Evolutionary conservation across 2,329 filamentous ascomycete species (phyloP).

Genomic region (Apiospora koreana): DNA sequence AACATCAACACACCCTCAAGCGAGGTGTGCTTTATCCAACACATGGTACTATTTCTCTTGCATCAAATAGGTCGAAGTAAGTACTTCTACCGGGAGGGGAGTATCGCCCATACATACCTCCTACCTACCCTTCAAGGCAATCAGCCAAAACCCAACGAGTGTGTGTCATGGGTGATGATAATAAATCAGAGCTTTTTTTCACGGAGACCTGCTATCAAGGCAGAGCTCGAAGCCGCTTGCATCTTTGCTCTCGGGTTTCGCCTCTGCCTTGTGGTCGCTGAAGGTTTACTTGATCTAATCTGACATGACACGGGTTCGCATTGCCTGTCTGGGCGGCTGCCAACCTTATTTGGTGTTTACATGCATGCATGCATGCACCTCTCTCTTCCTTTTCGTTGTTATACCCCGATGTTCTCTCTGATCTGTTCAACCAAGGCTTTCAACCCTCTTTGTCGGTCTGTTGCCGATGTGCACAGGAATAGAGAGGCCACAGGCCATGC

Average conservation of each 20-base stretch:
- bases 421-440: constrained; percentile 41
- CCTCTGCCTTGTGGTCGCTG: constrained; percentile 39
- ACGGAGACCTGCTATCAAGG: constrained; percentile 38
- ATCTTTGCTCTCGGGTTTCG: constrained; percentile 49
- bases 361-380: too few relatives aligned
- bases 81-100: not conserved
- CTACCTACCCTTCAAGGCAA: not conserved
- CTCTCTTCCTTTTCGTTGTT: not conserved
- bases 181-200: constrained; percentile 31
- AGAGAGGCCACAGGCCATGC: constrained; percentile 77
- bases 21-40: not conserved
- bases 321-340: constrained; percentile 12
- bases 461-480: constrained; percentile 52
- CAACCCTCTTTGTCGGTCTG: constrained; percentile 55
- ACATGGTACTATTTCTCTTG: not conserved
- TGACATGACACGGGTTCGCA: constrained; percentile 42
- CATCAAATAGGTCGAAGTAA: not conserved
- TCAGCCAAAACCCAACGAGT: not conserved
- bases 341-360: not conserved
- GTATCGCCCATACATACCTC: not conserved
- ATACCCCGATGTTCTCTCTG: constrained; percentile 28
- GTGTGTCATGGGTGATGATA: constrained; percentile 34
- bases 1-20: not conserved
- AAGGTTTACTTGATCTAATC: constrained; percentile 67
- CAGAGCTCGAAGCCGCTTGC: constrained; percentile 50